Evolutionary conservation across 176 grass and related monocot species (phyloP).

Genomic region (Puya raimondii): DNA sequence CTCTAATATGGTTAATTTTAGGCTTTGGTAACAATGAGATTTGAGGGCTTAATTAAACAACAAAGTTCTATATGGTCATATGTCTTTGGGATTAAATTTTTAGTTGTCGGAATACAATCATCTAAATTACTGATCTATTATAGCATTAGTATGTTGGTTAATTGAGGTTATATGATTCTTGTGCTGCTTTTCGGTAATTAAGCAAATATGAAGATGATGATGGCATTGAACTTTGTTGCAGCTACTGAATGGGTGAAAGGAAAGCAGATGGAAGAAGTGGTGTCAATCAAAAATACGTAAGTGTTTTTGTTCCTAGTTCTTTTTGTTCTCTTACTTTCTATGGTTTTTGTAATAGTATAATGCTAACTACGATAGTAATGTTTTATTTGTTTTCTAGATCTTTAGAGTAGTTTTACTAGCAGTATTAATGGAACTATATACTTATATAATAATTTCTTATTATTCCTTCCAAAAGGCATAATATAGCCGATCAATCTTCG

Average conservation of each 20-base stretch:
- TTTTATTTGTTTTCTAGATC: not conserved
- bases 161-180: not conserved
- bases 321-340: not conserved
- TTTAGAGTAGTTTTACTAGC: too few relatives aligned
- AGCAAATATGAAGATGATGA: not conserved
- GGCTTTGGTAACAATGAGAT: too few relatives aligned
- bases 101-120: too few relatives aligned
- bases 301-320: constrained; percentile 3
- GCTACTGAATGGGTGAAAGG: constrained; percentile 90
- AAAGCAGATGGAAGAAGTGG: constrained; percentile 65
- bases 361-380: not conserved
- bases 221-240: constrained; percentile 18
- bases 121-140: not conserved
- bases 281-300: constrained; percentile 76
- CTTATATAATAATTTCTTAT: too few relatives aligned
- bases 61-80: too few relatives aligned
- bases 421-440: too few relatives aligned
- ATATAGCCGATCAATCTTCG: too few relatives aligned
- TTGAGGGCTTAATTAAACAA: too few relatives aligned
- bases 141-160: not conserved
- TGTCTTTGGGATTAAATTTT: too few relatives aligned
- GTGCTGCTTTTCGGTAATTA: not conserved
- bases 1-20: not conserved
- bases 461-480: too few relatives aligned
- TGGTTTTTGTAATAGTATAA: not conserved